A percentile compares a stretch with the other conserved stretches of the same genome.
These are phyloP conservation scores for Pseudonitzschia multistriata DNA, from an alignment of 108 stramenopile species.

Conservation along the genomic window DNA sequence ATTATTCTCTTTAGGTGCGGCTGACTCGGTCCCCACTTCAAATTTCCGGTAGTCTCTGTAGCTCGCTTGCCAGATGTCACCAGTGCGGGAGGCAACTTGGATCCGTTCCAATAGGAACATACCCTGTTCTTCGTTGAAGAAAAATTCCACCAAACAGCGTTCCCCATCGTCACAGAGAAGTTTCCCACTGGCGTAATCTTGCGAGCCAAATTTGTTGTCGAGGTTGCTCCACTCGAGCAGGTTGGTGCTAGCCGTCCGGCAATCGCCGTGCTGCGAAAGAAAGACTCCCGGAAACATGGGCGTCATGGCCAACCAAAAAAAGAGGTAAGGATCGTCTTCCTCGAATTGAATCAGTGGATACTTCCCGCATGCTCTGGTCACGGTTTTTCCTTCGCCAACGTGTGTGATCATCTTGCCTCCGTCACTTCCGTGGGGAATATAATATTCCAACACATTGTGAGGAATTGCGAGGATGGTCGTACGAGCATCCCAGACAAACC, in stretches of 20 bases:
- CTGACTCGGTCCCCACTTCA: neutral
- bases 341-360: constrained; percentile 29
- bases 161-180: neutral
- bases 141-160: neutral
- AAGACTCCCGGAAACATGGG: neutral
- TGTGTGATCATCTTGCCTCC: neutral
- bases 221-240: too few species aligned
- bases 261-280: neutral
- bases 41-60: neutral
- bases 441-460: neutral
- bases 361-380: constrained; percentile 34
- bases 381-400: neutral
- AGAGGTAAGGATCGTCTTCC: constrained; percentile 36
- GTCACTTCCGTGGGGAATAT: neutral
- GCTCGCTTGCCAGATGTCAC: neutral
- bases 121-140: neutral
- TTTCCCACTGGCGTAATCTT: neutral
- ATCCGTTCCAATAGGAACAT: neutral
- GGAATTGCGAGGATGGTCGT: neutral
- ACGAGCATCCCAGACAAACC: constrained; percentile 13
- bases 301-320: constrained; percentile 12
- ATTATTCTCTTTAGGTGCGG: neutral
- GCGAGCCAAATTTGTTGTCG: neutral
- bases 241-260: too few species aligned
- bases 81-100: neutral